Conservation (phyloP, 192 early-diverging fungal species). For the Dissophora globulifera region DNA sequence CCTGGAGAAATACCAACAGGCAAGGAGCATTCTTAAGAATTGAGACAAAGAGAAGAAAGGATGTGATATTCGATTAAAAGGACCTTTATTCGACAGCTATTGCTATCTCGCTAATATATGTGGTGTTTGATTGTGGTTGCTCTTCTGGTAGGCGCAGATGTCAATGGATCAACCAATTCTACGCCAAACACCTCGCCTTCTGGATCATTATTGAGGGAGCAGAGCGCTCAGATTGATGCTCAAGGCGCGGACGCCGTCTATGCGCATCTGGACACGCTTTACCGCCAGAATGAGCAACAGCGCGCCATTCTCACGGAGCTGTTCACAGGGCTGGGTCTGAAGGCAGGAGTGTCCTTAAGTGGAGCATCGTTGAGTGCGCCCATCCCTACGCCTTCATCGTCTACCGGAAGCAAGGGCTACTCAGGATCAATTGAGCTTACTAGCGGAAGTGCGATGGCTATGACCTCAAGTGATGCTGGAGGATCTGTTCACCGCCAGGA, state of each 20-base stretch:
- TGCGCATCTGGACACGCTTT: slow-evolving; percentile 52
- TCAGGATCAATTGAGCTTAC: too few relatives aligned
- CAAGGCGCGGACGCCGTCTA: slow-evolving; percentile 15
- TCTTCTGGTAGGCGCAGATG: slow-evolving; percentile 7
- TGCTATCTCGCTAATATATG: too few relatives aligned
- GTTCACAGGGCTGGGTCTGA: slow-evolving; percentile 27
- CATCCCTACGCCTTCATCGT: too few relatives aligned
- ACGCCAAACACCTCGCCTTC: slow-evolving; percentile 56
- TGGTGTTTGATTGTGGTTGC: too few relatives aligned
- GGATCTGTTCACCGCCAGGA: slow-evolving; percentile 23
- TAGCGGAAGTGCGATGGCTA: too few relatives aligned
- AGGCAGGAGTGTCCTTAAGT: neutral
- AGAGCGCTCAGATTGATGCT: slow-evolving; percentile 27
- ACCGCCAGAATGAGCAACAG: slow-evolving; percentile 63
- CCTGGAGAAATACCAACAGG: slow-evolving; percentile 13
- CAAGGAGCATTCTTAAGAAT: slow-evolving; percentile 4
- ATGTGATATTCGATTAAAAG: too few relatives aligned
- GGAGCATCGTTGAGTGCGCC: neutral
- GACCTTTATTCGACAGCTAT: too few relatives aligned
- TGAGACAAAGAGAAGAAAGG: neutral
- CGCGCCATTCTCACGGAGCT: slow-evolving; percentile 52
- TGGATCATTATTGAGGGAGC: slow-evolving; percentile 48
- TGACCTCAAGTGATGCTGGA: too few relatives aligned
- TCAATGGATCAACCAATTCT: slow-evolving; percentile 32
- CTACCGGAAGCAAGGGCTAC: too few relatives aligned